Base-by-base conservation (phyloP, 352 stramenopile genomes). In the Phytophthora quininea region DNA sequence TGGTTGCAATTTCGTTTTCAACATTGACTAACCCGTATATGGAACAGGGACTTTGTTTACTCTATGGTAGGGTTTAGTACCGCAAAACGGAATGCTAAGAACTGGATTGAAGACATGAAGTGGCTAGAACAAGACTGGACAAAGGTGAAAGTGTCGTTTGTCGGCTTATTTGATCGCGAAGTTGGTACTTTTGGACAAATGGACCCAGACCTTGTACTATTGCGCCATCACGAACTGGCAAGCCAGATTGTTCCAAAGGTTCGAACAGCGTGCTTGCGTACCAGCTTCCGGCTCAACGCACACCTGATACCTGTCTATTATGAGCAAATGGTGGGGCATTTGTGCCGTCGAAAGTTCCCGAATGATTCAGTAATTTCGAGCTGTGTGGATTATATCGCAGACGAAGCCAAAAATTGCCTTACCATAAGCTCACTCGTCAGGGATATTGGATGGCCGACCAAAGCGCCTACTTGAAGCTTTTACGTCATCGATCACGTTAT, bases 171-270 rank as follows among this genome's bases (percentile, higher is more conserved):
- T 58, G 40, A 7, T 1, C 12, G 51, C 6, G 42, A 51, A 33
- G 60, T 51, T 1, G 27, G 29, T 0, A 68, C 60, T 6, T 1
- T 7, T 48, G 45, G 29, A 2, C 32, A 63, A 12, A 40, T 12
- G 5, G 5, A 40, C 2, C 9, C 14, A 4, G n/a, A 35, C 12
- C 35, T 5, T 3, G n/a, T 68, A 2, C 11, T 9, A 27, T 11
- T 30, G 11, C 31, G 62, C 1, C 40, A 55, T 27, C 53, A 38
- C 11, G 15, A n/a, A 2, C 45, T 69, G 2, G 47, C 38, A 24
- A 64, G 55, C 12, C 43, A 59, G 5, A 27, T 69, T 15, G 45
- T 64, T 24, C 35, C 54, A 2, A 58, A 54, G 38, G 61, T 69
- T 49, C 3, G 45, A 8, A 49, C 62, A 3, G 50, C 31, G 9